Percentiles rank a stretch among this genome's conserved stretches.
Evolutionary conservation across 73 alveolate species (phyloP).

Genomic region (Tetrahymena malaccensis): DNA sequence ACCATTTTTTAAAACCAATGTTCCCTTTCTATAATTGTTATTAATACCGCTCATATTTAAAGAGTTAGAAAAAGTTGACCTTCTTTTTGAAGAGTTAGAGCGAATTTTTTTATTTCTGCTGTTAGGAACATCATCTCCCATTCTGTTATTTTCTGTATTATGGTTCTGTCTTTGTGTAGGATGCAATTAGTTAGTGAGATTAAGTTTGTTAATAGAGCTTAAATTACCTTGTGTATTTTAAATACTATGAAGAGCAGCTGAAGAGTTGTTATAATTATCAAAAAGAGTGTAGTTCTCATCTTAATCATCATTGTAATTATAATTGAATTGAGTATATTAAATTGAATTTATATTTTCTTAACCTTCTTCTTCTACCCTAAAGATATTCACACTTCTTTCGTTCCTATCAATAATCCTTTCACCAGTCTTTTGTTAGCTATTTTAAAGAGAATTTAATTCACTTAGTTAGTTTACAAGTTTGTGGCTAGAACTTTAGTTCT

Average conservation of each 20-base stretch:
- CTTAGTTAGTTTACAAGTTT: not conserved
- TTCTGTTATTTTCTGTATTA: not conserved
- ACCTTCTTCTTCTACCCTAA: not conserved
- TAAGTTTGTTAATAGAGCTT: not conserved
- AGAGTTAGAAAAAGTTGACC: not conserved
- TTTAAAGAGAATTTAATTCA: not conserved
- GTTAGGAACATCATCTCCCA: not conserved
- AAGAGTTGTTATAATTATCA: not conserved
- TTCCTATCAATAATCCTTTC: not conserved
- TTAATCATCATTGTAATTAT: not conserved
- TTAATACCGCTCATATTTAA: not conserved
- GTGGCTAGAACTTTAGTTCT: not conserved
- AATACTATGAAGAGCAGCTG: not conserved
- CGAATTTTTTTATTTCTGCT: not conserved
- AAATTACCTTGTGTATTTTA: not conserved
- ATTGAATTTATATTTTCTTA: not conserved
- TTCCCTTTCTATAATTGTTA: not conserved
- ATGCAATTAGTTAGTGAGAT: not conserved
- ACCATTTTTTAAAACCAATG: not conserved
- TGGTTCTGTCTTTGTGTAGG: not conserved
- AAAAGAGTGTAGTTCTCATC: not conserved
- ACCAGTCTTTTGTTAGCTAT: not conserved
- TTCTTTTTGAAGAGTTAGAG: not conserved
- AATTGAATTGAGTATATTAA: not conserved
- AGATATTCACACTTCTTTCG: not conserved